Conservation (phyloP, 2,329 filamentous ascomycete species). For the Sclerotinia subarctica region DNA sequence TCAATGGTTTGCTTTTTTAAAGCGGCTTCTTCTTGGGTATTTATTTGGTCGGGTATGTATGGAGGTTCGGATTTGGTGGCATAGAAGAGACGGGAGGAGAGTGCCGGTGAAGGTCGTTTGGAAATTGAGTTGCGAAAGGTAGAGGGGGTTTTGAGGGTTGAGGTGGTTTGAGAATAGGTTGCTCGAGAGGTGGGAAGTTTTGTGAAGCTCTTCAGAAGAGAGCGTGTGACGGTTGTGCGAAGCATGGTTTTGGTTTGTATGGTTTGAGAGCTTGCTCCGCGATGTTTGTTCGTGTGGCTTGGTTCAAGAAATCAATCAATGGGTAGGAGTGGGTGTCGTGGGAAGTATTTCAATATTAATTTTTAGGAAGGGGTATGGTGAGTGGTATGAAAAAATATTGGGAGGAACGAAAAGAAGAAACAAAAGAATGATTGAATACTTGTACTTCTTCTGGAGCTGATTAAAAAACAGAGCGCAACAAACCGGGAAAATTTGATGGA, state of each 20-base stretch:
- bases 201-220: conserved; percentile 34
- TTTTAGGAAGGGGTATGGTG: not conserved
- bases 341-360: conserved; percentile 14
- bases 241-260: conserved; percentile 34
- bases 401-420: not conserved
- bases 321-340: conserved; percentile 8
- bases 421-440: not conserved
- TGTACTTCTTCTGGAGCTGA: not conserved
- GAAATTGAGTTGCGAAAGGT: conserved; percentile 28
- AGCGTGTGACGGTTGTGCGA: conserved; percentile 35
- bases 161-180: conserved; percentile 33
- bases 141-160: conserved; percentile 26
- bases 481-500: conserved; percentile 2
- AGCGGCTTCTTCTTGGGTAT: conserved; percentile 55
- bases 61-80: conserved; percentile 37
- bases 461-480: conserved; percentile 3
- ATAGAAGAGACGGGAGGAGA: conserved; percentile 46
- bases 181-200: conserved; percentile 30
- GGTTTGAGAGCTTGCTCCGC: conserved; percentile 30
- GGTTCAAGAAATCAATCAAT: conserved; percentile 16
- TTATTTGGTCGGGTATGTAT: conserved; percentile 42
- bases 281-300: conserved; percentile 19
- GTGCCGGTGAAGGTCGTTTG: conserved; percentile 30
- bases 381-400: too few relatives aligned
- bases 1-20: conserved; percentile 55